Base-by-base conservation (phyloP, 805 yeast species). In the Tetrapisispora nanseiensis region DNA sequence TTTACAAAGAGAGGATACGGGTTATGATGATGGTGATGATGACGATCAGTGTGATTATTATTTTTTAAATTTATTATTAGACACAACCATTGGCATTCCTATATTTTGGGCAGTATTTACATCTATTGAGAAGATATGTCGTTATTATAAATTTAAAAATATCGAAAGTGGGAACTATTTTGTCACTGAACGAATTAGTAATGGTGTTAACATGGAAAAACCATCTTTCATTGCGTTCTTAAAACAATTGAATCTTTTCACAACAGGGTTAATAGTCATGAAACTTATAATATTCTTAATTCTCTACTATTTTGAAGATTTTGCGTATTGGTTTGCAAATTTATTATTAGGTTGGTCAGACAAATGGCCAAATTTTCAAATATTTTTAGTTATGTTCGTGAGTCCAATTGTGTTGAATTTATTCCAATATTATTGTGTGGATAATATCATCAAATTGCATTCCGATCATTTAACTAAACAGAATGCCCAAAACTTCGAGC, bases 31-130 rank as follows among this genome's bases (percentile, higher is more conserved):
- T 29, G 66, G 57, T n/a, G 65, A 58, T 4, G 72, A 67, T 29
- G 75, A 72, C 38, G 80, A 80, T 47, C 95, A 95, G 7, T 92
- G 97, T 62, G 90, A 86, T 51, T 92, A 96, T 92, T 90, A 92
- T 66, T 90, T 90, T 56, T 67, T 92, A 42, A 90, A 85, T 54
- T 74, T 90, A 30, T 70, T 90, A 23, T 75, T 90, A 57, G 98
- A 90, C 61, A 89, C 97, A 33, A 90, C 98, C 0, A 72, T 89
- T 6, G 98, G 98, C 0, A 90, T 90, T 2, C 94, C 94, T 6
- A 74, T 90, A 2, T 65, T 83, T 21, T 83, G 85, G 77, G 61
- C 61, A 6, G 62, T 68, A 20, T 68, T 89, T 23, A 72, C 72
- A 45, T 46, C 68, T 2, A 67, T 79, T 1, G 81, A 80, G 56